phyloP scores from a whole-genome alignment of 768 basidiomycete genomes.

The Heimioporus sp. region DNA sequence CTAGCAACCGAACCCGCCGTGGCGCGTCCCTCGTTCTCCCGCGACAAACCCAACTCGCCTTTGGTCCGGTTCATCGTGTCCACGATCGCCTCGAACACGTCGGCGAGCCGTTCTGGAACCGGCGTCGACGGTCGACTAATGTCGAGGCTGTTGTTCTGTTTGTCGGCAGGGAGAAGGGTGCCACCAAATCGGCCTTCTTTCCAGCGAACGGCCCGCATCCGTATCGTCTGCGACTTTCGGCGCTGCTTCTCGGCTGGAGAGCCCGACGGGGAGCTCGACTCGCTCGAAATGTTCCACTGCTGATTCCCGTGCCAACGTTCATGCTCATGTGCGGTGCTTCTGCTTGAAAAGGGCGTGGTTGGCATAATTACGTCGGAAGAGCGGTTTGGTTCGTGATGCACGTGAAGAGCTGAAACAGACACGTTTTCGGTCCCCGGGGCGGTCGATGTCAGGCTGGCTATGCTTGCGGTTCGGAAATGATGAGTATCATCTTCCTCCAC shows the following conservation, averaged over 20 bases:
- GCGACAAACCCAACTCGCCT: constrained; percentile 9
- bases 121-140: constrained; percentile 30
- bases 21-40: constrained; percentile 6
- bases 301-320: constrained; percentile 13
- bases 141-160: constrained; percentile 12
- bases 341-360: constrained; percentile 3
- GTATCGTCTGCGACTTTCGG: constrained; percentile 49
- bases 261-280: constrained; percentile 26
- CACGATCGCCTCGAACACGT: constrained; percentile 45
- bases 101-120: constrained; percentile 40
- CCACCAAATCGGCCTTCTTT: constrained; percentile 52
- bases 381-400: neutral
- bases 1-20: neutral
- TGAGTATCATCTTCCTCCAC: constrained; percentile 26
- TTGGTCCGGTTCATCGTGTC: constrained; percentile 36
- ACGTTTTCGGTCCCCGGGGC: constrained; percentile 25
- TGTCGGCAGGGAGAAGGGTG: constrained; percentile 25
- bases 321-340: constrained; percentile 2
- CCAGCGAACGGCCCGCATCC: constrained; percentile 59
- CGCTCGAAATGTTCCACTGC: constrained; percentile 7
- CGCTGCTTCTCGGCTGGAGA: constrained; percentile 26
- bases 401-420: constrained; percentile 3
- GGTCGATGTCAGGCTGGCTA: constrained; percentile 48
- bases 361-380: constrained; percentile 3
- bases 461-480: constrained; percentile 53